A percentile compares a stretch with the other conserved stretches of the same genome.
Conservation (phyloP, 495 filamentous ascomycete genomes). For the Pyrenula massariospora region DNA sequence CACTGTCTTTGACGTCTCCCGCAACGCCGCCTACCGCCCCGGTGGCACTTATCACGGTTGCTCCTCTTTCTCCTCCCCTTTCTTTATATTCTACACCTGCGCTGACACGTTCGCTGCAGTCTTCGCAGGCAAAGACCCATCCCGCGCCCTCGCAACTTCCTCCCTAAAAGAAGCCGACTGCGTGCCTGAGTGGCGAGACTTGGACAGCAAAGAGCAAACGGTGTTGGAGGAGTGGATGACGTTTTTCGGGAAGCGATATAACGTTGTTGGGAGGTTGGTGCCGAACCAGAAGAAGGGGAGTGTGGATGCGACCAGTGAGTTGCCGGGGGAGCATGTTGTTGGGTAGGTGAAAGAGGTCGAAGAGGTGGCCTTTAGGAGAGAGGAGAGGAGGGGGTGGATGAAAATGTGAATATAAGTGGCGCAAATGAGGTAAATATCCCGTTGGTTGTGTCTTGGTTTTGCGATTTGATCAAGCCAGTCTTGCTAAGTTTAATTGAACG, state of each 20-base stretch:
- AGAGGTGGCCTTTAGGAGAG: too few relatives aligned
- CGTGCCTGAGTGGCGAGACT: constrained; percentile 69
- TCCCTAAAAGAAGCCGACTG: constrained; percentile 82
- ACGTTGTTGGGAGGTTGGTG: constrained; percentile 68
- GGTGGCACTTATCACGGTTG: constrained; percentile 75
- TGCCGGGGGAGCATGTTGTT: background rate
- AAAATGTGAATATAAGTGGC: too few relatives aligned
- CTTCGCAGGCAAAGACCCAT: constrained; percentile 91
- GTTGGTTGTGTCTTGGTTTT: too few relatives aligned
- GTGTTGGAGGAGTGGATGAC: constrained; percentile 84
- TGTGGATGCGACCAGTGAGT: background rate
- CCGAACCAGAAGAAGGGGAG: background rate
- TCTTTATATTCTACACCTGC: background rate
- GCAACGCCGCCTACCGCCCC: constrained; percentile 75
- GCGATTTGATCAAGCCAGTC: too few relatives aligned
- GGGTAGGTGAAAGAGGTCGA: background rate
- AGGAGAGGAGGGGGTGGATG: too few relatives aligned
- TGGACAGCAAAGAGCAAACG: constrained; percentile 77
- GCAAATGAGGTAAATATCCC: too few relatives aligned
- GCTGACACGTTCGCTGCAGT: constrained; percentile 37
- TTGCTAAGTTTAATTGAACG: too few relatives aligned
- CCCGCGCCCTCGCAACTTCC: constrained; percentile 73
- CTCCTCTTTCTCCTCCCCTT: constrained; percentile 11
- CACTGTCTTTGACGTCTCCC: constrained; percentile 84
- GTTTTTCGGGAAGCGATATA: constrained; percentile 94